phyloP scores from a whole-genome alignment of 2,329 filamentous ascomycete species.

The Endoconidiophora laricicola region DNA sequence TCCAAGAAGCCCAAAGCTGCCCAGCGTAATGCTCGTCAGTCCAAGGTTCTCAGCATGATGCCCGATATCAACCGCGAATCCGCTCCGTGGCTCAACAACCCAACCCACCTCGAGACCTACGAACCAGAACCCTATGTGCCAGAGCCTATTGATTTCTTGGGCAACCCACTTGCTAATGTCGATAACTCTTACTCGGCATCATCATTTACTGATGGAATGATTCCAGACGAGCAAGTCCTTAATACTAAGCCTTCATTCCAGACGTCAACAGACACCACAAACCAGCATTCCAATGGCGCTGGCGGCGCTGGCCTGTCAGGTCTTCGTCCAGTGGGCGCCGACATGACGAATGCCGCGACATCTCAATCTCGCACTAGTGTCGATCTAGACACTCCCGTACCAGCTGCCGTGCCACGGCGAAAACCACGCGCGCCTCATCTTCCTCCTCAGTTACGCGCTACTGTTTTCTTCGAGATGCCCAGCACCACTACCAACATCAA shows the following conservation, averaged over 20 bases:
- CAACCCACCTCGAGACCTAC: conserved; percentile 4
- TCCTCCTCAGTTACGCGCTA: conserved; percentile 78
- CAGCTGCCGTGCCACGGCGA: conserved; percentile 6
- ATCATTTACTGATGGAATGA: conserved; percentile 1
- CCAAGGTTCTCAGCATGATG: conserved; percentile 53
- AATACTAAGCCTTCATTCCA: conserved; percentile 7
- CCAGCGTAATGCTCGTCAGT: conserved; percentile 52
- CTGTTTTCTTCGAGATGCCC: conserved; percentile 69
- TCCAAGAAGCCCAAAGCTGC: conserved; percentile 53
- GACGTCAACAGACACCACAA: conserved; percentile 5
- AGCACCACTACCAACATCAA: conserved; percentile 35
- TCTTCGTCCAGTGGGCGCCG: neutral
- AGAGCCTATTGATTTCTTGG: conserved; percentile 11
- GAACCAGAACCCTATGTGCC: conserved; percentile 3
- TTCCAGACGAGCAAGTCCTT: neutral
- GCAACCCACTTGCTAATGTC: conserved; percentile 4
- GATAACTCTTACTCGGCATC: neutral
- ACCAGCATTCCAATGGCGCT: conserved; percentile 2
- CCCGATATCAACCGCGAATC: conserved; percentile 15
- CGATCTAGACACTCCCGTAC: neutral
- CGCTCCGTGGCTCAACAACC: conserved; percentile 23
- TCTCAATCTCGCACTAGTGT: too few relatives aligned
- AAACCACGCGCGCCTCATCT: conserved; percentile 24
- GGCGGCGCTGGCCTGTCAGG: neutral
- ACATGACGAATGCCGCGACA: neutral